Evolutionary conservation across 2,329 filamentous ascomycete genomes (phyloP), one percentile per base, ranked within the genome.

Genomic region (Epicoccum sorghinum): DNA sequence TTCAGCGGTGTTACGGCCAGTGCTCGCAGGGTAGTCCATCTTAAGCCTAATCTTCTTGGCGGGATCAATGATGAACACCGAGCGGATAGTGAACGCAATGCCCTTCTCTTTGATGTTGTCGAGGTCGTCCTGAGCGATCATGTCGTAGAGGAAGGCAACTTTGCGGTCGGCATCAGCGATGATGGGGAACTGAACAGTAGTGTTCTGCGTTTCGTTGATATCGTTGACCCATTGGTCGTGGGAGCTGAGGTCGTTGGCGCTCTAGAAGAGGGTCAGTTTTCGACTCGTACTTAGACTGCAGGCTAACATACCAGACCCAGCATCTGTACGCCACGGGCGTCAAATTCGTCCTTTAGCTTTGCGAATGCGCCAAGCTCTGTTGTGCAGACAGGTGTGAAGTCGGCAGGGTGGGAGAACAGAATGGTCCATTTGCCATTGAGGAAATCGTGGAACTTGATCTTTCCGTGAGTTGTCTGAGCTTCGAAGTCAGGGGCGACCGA

Each of bases 321-420:
- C 79, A 96, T 87, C 85, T 96, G 96, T 69, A 93, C 90, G 61
- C 86, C 87, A 60, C 92, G 87, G 82, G 90, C 91, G 70, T 86
- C 84, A 78, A 97, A 96, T 78, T 96, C 91, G 68, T 87, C 85
- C 80, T 91, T 87, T 60, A 96, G 83, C 79, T 93, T 95, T 66
- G 92, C 90, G 70, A 97, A 96, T 56, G 92, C 92, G 60, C 92
- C 93, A 59, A 97, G 88, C 81, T 97, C 93, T 49, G 92, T 97
- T 61, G 93, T 97, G 84, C 93, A 97, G 56, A 96, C 93, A 49
- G 93, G 93, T 1, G 93, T 96, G 83, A 90, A 96, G 78, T 96
- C 93, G 55, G 79, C 89, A 3, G 90, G 90, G 80, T 93, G 90
- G 29, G 88, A 91, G 82, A 95, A 93, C 66, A 95, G 82, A 62